Base-by-base conservation (phyloP, 192 early-diverging fungal species). In the Coemansia sp. region DNA sequence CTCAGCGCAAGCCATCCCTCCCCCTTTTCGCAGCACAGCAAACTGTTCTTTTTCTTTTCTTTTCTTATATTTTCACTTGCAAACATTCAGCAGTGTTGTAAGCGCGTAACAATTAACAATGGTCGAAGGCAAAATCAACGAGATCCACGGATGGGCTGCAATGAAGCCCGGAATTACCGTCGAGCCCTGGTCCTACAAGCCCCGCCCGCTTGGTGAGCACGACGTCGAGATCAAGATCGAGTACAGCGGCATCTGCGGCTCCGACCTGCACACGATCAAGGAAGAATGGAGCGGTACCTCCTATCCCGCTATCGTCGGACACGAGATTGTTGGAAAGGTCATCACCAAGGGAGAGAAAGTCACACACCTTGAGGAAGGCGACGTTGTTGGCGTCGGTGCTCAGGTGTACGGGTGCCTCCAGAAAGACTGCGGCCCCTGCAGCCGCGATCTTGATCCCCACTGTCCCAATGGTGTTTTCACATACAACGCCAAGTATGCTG, bases 181-280 rank as follows among this genome's bases (percentile, higher is more conserved):
- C 42, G 67, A 76, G 74, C 71, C 73, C 35, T 85, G 74, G 59
- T 61, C 68, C 13, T 88, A 88, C 67, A 80, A 65, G 49, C 87
- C 87, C 11, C 85, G 85, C 17, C 84, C 85, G 10, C 61, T 88
- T 2, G 87, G 84, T 13, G 72, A 72, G 10, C 67, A 86, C 70
- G 87, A 88, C 65, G 81, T 92, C 42, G 87, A 89, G 65, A 89
- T 93, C 57, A 76, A 89, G 69, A 87, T 92, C 72, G 71, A 82
- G 23, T 85, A 89, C 71, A 89, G 87, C 65, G 90, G 90, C 46
- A 87, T 92, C 59, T 93, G 92, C 63, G 88, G 87, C 48, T 86
- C 89, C 5, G 93, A 94, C 72, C 67, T 92, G 58, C 91, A 94
- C 80, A 87, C 81, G 52, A 50, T 84, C 45, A 84, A 83, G 62